Conservation (phyloP, 441 rosid genomes). For the Gossypium schwendimanii region DNA sequence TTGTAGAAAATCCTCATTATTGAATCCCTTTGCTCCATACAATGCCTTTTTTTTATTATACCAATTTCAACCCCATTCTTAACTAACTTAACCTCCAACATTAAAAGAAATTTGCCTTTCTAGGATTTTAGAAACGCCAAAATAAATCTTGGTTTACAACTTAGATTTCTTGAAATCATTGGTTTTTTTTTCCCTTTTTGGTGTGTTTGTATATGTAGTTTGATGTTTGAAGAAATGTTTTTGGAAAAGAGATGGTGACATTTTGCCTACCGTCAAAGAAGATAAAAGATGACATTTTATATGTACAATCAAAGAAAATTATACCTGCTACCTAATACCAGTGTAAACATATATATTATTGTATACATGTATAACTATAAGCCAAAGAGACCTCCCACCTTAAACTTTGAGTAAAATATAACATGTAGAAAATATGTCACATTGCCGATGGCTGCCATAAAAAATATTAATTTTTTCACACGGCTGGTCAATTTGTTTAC, state of each 20-base stretch:
- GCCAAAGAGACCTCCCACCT: constrained; percentile 4
- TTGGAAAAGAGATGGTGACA: neutral
- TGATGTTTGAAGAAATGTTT: neutral
- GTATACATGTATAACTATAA: neutral
- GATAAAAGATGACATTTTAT: neutral
- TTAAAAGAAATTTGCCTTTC: too few species aligned
- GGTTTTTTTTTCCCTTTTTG: neutral
- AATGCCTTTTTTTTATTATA: too few species aligned
- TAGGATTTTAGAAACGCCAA: neutral
- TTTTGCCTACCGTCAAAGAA: neutral
- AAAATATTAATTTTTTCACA: neutral
- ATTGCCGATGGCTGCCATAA: neutral
- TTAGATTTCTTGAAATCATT: neutral
- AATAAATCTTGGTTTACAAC: neutral
- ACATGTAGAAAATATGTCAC: neutral
- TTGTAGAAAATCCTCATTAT: neutral
- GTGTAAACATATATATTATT: neutral
- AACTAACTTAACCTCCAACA: too few species aligned
- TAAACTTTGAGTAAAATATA: neutral
- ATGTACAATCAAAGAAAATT: neutral
- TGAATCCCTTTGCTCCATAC: neutral
- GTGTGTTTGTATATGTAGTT: neutral
- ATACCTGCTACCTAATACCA: neutral
- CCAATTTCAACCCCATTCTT: too few species aligned
- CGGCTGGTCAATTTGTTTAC: neutral